Evolutionary conservation across 768 basidiomycete species (phyloP).

Genomic region (Trichaptum fuscoviolaceum): DNA sequence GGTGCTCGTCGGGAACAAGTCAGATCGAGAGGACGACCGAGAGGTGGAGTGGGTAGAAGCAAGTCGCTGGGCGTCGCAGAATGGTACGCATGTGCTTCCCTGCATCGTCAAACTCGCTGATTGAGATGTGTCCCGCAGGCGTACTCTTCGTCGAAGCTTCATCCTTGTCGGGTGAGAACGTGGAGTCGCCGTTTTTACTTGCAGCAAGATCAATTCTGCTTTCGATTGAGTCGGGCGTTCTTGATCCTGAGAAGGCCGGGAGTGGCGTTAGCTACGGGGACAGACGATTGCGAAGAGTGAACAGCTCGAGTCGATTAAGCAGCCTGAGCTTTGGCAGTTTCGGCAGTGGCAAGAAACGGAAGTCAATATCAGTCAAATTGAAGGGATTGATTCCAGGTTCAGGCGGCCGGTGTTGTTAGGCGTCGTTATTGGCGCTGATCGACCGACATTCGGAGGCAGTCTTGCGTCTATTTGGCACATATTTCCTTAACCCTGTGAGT

Average conservation of each 20-base stretch:
- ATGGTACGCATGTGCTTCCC: slow-evolving; percentile 47
- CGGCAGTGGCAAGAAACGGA: slow-evolving; percentile 53
- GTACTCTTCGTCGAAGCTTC: slow-evolving; percentile 93
- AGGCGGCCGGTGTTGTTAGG: slow-evolving; percentile 51
- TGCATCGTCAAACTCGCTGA: slow-evolving; percentile 1
- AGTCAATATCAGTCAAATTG: slow-evolving; percentile 53
- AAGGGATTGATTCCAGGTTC: slow-evolving; percentile 59
- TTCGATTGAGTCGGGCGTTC: slow-evolving; percentile 81
- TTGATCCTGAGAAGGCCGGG: slow-evolving; percentile 92
- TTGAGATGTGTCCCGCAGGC: slow-evolving; percentile 40
- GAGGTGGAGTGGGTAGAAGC: slow-evolving; percentile 97
- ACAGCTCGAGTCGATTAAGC: slow-evolving; percentile 83
- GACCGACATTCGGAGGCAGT: background rate
- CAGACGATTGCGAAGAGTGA: slow-evolving; percentile 84
- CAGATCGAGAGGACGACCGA: slow-evolving; percentile 89
- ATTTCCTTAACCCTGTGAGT: slow-evolving; percentile 17
- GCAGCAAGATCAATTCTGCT: slow-evolving; percentile 85
- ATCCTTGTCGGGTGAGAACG: slow-evolving; percentile 87
- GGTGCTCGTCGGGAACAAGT: slow-evolving; percentile 92
- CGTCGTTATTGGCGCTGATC: slow-evolving; percentile 5
- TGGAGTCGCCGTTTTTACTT: slow-evolving; percentile 87
- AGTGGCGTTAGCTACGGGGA: slow-evolving; percentile 98
- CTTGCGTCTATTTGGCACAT: background rate
- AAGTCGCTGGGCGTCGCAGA: slow-evolving; percentile 92
- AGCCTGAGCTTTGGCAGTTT: slow-evolving; percentile 45